Conservation (phyloP, 2,329 filamentous ascomycete species). For the Talaromyces funiculosus region DNA sequence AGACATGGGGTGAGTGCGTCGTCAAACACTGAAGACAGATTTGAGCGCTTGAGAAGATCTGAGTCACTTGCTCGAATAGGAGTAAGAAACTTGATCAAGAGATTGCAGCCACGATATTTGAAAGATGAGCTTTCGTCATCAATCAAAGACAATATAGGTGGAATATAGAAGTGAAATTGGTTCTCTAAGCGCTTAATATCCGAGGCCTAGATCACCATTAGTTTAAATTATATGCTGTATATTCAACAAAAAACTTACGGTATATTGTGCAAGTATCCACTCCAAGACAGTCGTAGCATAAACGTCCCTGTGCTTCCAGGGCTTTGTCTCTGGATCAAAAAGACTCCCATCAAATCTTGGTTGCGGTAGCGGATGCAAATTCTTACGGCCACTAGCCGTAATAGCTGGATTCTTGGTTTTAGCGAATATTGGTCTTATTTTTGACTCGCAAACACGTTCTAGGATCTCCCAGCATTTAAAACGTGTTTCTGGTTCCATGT, state of each 20-base stretch:
- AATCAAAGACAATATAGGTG: constrained; percentile 39
- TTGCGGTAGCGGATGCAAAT: constrained; percentile 34
- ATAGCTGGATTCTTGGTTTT: constrained; percentile 38
- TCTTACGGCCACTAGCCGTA: constrained; percentile 40
- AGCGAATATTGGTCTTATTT: constrained; percentile 39
- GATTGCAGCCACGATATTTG: constrained; percentile 35
- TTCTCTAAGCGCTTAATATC: constrained; percentile 31
- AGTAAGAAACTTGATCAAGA: constrained; percentile 31
- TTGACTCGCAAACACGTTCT: constrained; percentile 24
- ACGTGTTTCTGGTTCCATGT: constrained; percentile 3
- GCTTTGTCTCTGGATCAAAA: constrained; percentile 33
- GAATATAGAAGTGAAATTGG: constrained; percentile 42
- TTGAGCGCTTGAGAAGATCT: constrained; percentile 38
- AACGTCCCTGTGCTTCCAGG: constrained; percentile 34
- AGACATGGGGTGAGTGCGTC: constrained; percentile 56
- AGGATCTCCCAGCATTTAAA: constrained; percentile 20
- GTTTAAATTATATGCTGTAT: constrained; percentile 7
- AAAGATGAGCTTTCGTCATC: constrained; percentile 35
- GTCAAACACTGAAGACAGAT: constrained; percentile 42
- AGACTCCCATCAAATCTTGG: constrained; percentile 32
- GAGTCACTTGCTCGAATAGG: constrained; percentile 32
- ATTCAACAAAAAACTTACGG: constrained; percentile 22
- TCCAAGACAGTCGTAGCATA: constrained; percentile 32
- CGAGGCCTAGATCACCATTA: constrained; percentile 19
- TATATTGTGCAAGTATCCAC: constrained; percentile 34